A percentile compares a stretch with the other conserved stretches of the same genome.
Conservation (phyloP, 371 early-diverging fungal species). For the Massospora cicadina region DNA sequence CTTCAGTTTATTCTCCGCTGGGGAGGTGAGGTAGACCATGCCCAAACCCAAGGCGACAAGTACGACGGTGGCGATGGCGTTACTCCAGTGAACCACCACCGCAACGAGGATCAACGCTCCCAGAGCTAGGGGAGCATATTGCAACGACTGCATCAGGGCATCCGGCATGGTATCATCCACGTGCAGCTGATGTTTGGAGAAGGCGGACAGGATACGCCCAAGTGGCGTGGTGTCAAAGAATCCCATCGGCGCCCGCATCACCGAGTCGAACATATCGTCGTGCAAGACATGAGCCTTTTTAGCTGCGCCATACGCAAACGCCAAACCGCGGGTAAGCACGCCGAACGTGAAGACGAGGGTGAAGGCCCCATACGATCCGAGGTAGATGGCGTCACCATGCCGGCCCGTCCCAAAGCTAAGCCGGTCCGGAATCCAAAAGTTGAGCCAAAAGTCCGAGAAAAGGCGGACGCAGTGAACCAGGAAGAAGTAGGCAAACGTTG, state of each 20-base stretch:
- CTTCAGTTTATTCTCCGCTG: constrained; percentile 35
- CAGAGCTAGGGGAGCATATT: constrained; percentile 33
- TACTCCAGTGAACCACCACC: constrained; percentile 34
- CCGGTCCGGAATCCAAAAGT: constrained; percentile 28
- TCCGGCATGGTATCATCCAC: constrained; percentile 45
- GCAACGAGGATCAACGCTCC: constrained; percentile 33
- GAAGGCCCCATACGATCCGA: constrained; percentile 29
- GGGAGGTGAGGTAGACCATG: constrained; percentile 2
- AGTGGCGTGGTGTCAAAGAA: constrained; percentile 64
- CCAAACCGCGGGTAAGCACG: constrained; percentile 22
- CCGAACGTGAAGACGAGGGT: constrained; percentile 20
- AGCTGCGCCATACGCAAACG: constrained; percentile 18
- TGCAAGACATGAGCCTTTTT: constrained; percentile 24
- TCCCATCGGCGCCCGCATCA: constrained; percentile 46
- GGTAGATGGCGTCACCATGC: constrained; percentile 19
- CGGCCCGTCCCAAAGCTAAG: constrained; percentile 11
- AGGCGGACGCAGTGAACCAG: constrained; percentile 27
- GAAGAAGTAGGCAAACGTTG: constrained; percentile 21
- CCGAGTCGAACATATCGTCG: constrained; percentile 21
- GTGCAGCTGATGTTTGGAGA: constrained; percentile 48
- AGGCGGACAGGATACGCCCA: constrained; percentile 52
- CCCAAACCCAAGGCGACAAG: constrained; percentile 17
- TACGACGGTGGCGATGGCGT: constrained; percentile 23
- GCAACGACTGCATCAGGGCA: constrained; percentile 17
- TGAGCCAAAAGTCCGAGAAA: constrained; percentile 27